Evolutionary conservation across 768 basidiomycete genomes (phyloP).

Genomic region (Daedaleopsis nitida): DNA sequence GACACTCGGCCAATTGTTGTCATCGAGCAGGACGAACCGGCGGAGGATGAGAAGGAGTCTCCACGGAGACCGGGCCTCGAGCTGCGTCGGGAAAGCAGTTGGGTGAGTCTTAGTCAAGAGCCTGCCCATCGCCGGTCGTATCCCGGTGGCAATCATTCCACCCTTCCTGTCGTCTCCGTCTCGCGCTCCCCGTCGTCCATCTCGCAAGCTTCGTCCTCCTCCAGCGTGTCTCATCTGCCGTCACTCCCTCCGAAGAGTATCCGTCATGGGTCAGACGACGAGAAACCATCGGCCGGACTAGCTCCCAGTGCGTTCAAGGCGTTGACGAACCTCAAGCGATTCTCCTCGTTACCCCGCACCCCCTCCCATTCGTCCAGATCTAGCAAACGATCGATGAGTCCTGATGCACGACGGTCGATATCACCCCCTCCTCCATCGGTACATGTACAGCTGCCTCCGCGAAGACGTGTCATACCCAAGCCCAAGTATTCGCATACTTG

Average conservation of each 20-base stretch:
- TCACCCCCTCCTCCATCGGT: constrained; percentile 18
- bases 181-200: constrained; percentile 16
- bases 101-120: constrained; percentile 28
- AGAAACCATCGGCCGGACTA: constrained; percentile 1
- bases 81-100: constrained; percentile 30
- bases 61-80: constrained; percentile 18
- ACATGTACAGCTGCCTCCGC: constrained; percentile 1
- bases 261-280: constrained; percentile 18
- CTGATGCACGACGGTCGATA: constrained; percentile 17
- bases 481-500: constrained; percentile 37
- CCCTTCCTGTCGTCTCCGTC: constrained; percentile 6
- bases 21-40: constrained; percentile 15
- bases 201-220: constrained; percentile 11
- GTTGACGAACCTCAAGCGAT: constrained; percentile 41
- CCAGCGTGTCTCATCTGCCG: constrained; percentile 14
- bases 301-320: constrained; percentile 24
- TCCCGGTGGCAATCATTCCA: constrained; percentile 22
- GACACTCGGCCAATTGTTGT: constrained; percentile 12
- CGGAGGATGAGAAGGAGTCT: not conserved
- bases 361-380: constrained; percentile 54
- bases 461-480: constrained; percentile 22
- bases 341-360: constrained; percentile 64
- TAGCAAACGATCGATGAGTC: constrained; percentile 15
- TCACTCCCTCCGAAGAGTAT: constrained; percentile 22
- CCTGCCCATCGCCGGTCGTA: constrained; percentile 15